A percentile compares a stretch with the other conserved stretches of the same genome.
These are phyloP conservation scores for Thalassiosira exigua DNA, from an alignment of 352 stramenopile species.

Conservation along the genomic window DNA sequence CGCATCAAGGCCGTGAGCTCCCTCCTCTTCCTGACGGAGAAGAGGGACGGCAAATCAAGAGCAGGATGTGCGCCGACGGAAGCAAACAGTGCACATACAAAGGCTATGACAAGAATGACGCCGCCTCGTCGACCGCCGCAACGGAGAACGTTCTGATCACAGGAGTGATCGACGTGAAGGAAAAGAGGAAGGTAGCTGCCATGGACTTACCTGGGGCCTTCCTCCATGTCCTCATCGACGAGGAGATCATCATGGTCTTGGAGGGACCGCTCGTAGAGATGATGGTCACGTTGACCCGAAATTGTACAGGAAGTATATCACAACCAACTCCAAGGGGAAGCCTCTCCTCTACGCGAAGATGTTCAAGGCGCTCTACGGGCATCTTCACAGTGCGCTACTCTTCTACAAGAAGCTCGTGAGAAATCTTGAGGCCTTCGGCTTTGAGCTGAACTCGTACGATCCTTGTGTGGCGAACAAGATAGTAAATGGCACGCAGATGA, in stretches of 20 bases:
- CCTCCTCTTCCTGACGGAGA: constrained; percentile 33
- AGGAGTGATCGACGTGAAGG: constrained; percentile 36
- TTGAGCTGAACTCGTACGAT: constrained; percentile 21
- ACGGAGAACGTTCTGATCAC: constrained; percentile 36
- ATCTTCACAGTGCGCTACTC: constrained; percentile 23
- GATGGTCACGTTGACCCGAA: constrained; percentile 12
- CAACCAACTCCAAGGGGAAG: constrained; percentile 11
- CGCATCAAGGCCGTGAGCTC: neutral
- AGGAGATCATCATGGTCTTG: constrained; percentile 26
- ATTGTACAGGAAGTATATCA: constrained; percentile 22
- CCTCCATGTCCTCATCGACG: constrained; percentile 12
- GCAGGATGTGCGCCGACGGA: constrained; percentile 41
- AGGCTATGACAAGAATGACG: constrained; percentile 35
- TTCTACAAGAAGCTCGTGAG: constrained; percentile 47
- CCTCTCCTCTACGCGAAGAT: constrained; percentile 31
- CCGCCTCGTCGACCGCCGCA: neutral
- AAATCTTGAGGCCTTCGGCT: constrained; percentile 25
- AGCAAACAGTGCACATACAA: constrained; percentile 31
- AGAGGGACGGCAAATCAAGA: constrained; percentile 47
- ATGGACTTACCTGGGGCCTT: constrained; percentile 20
- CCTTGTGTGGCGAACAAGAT: constrained; percentile 40
- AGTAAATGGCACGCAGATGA: constrained; percentile 38
- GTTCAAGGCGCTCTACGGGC: constrained; percentile 32
- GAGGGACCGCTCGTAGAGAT: constrained; percentile 11
- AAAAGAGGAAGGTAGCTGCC: constrained; percentile 14